These are phyloP conservation scores for Periconia sp. DNA, from an alignment of 2,329 filamentous ascomycete genomes.

Conservation along the genomic window DNA sequence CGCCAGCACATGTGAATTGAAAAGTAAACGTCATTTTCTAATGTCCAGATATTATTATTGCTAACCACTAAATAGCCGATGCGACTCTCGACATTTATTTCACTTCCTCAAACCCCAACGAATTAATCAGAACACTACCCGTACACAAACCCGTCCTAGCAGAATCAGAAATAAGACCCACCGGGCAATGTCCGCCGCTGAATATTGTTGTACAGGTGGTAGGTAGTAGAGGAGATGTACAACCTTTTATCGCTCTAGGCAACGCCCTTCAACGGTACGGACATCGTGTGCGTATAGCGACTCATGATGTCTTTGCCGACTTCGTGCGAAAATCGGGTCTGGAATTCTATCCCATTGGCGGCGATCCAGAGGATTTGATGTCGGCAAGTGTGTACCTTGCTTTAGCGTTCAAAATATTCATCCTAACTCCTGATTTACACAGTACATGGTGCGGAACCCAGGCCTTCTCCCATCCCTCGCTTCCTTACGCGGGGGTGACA, in stretches of 20 bases:
- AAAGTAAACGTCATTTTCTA: background rate
- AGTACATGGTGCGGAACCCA: slow-evolving; percentile 53
- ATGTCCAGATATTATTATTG: background rate
- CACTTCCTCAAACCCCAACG: slow-evolving; percentile 19
- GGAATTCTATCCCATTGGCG: slow-evolving; percentile 41
- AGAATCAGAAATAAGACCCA: background rate
- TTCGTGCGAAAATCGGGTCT: slow-evolving; percentile 19
- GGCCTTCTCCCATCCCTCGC: slow-evolving; percentile 37
- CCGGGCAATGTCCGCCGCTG: slow-evolving; percentile 20
- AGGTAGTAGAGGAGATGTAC: slow-evolving; percentile 56
- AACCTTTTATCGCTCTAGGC: slow-evolving; percentile 62
- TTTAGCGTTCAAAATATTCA: too few species aligned
- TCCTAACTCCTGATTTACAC: background rate
- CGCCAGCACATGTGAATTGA: background rate
- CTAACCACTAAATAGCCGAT: slow-evolving; percentile 13
- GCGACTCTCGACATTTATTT: slow-evolving; percentile 30
- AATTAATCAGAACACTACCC: slow-evolving; percentile 21
- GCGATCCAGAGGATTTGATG: slow-evolving; percentile 46
- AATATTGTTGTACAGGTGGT: slow-evolving; percentile 61
- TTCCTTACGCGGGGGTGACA: slow-evolving; percentile 27
- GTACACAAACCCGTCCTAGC: background rate
- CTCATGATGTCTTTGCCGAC: slow-evolving; percentile 21
- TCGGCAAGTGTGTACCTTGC: slow-evolving; percentile 17
- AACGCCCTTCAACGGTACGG: slow-evolving; percentile 46
- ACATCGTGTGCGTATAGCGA: slow-evolving; percentile 32